Conservation (phyloP, 257 asterid species). For the Ligustrum vulgare region DNA sequence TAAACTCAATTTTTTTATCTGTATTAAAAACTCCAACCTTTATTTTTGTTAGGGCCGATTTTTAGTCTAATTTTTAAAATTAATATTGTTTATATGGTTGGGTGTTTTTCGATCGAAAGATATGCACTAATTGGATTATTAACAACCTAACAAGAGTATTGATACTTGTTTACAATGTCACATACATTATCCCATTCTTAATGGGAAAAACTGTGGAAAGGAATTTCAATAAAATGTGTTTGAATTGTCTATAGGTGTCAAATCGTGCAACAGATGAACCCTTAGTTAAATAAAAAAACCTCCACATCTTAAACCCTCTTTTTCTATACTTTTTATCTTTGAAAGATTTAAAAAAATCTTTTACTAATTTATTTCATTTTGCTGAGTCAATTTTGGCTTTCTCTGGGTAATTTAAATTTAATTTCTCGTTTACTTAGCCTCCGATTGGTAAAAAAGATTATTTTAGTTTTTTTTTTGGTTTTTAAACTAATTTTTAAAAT, state of each 20-base stretch:
- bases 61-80: background rate
- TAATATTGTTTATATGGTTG: background rate
- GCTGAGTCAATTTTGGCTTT: slow-evolving; percentile 50
- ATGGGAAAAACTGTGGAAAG: background rate
- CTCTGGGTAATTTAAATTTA: slow-evolving; percentile 10
- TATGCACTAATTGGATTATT: background rate
- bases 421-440: background rate
- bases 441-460: too few species aligned
- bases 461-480: too few species aligned
- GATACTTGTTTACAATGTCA: too few species aligned
- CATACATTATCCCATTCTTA: background rate
- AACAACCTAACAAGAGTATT: background rate
- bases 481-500: too few species aligned
- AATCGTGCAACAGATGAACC: slow-evolving; percentile 23
- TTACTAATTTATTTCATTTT: slow-evolving; percentile 6
- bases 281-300: slow-evolving; percentile 8
- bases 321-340: slow-evolving; percentile 16
- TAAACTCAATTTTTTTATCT: too few species aligned
- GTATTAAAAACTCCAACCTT: background rate
- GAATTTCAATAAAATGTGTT: slow-evolving; percentile 15
- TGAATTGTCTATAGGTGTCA: slow-evolving; percentile 27
- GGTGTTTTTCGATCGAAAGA: background rate
- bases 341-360: slow-evolving; percentile 26
- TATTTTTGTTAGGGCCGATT: too few species aligned
- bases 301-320: slow-evolving; percentile 24